Base-by-base conservation (phyloP, 2,329 filamentous ascomycete genomes). In the Fonsecaea pugnacius region DNA sequence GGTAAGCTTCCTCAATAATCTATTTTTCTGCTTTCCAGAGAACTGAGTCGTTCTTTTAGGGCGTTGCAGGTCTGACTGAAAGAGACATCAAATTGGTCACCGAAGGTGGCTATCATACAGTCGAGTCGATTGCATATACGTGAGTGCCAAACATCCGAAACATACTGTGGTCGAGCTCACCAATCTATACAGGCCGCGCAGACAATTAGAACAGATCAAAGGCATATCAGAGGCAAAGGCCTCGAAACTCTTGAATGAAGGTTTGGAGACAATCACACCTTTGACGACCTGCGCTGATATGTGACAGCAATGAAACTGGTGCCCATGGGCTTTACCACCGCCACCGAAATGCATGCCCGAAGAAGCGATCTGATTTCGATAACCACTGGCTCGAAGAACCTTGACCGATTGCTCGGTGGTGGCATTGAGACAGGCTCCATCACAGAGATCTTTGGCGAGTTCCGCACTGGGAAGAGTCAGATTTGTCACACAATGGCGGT, bases 401-500 rank as follows among this genome's bases (percentile, higher is more conserved):
- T 99, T 9, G 95, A 99, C 75, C 98, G 95, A 14, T 83, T 99
- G 24, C 85, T 99, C 16, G 95, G 94, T 33, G 95, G 95, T 72
- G 95, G 95, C 64, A 86, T 99, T 57, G 96, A 99, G 78, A 99
- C 95, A 0, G 96, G 96, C 51, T 98, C 93, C 8, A 96, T 99
- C 60, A 99, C 96, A 0, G 96, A 99, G 78, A 89, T 99, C 3
- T 99, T 99, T 75, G 95, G 95, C 75, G 95, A 99, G 77, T 99
- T 99, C 75, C 86, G 95, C 72, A 99, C 95, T 0, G 96, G 95
- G 77, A 99, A 99, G 80, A 96, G 92, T 81, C 95, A 99, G 78
- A 94, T 99, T 63, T 99, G 95, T 73, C 96, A 99, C 76, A 99
- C 95, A 0, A 84, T 99, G n/a, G 95, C 96, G 0, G 95, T 99